These are phyloP conservation scores for Microdochium paspali DNA, from an alignment of 2,329 filamentous ascomycete species.

Conservation along the genomic window DNA sequence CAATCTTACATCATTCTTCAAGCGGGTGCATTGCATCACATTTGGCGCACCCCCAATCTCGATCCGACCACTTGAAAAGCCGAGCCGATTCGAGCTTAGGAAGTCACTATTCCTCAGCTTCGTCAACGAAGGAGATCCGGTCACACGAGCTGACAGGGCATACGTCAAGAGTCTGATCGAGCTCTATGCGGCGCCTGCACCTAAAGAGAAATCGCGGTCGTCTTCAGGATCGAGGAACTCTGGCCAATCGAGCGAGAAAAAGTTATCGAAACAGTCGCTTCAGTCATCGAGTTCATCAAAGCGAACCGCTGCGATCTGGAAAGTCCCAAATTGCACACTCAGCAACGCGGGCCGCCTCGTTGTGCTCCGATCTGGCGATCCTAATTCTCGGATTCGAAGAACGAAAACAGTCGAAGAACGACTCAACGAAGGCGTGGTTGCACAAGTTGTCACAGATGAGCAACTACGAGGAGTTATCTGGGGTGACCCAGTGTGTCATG, in stretches of 20 bases:
- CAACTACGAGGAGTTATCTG: constrained; percentile 63
- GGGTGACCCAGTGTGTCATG: constrained; percentile 72
- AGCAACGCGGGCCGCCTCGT: constrained; percentile 64
- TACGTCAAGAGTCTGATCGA: constrained; percentile 67
- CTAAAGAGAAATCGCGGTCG: constrained; percentile 17
- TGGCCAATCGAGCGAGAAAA: constrained; percentile 3
- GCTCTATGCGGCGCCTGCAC: constrained; percentile 54
- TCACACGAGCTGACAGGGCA: constrained; percentile 64
- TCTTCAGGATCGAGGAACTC: constrained; percentile 5
- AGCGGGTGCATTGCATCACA: constrained; percentile 72
- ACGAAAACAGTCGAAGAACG: constrained; percentile 39
- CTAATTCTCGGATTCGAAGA: constrained; percentile 24
- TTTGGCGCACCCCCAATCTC: constrained; percentile 78
- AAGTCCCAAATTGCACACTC: constrained; percentile 54
- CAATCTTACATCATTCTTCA: constrained; percentile 60
- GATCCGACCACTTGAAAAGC: constrained; percentile 57
- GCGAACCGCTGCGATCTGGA: constrained; percentile 35
- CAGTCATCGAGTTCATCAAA: constrained; percentile 9
- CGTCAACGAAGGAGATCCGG: constrained; percentile 79
- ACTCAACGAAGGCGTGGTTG: constrained; percentile 53
- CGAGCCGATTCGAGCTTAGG: constrained; percentile 33
- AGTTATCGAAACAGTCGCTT: constrained; percentile 15
- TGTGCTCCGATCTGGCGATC: constrained; percentile 47
- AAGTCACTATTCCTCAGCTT: constrained; percentile 73
- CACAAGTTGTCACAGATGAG: constrained; percentile 58